Base-by-base conservation (phyloP, 176 grass and related monocot species). In the Panicum miliaceum region DNA sequence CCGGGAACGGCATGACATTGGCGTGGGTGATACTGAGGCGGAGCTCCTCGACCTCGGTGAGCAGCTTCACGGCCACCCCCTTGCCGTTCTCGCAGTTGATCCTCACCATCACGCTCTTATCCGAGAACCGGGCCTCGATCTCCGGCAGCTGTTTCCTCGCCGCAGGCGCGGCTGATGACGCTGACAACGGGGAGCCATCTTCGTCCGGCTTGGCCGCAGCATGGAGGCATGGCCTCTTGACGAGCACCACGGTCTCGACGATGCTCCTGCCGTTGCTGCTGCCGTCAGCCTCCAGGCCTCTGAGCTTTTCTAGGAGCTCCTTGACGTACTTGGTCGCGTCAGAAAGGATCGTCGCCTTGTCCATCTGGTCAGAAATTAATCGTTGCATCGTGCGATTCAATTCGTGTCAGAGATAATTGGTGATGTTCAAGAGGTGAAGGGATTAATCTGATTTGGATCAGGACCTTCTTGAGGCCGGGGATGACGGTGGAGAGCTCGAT, bases 311-410 rank as follows among this genome's bases (percentile, higher is more conserved):
- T 18, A 90, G 71, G 13, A 95, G 93, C 70, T 90, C 88, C 82
- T 90, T 90, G 15, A 95, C 85, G 42, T 92, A 84, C 45, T 36
- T 71, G 36, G 85, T 82, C 29, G 90, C 90, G 52, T 92, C 88
- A 6, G 86, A 79, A 37, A 95, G 88, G 45, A 95, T 90, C 41
- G 93, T 92, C 57, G 88, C 93, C 78, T 95, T 95, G 79, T 95
- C 88, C 84, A 84, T 90, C 93, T 95, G 85, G 32, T 47, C 43
- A 41, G 48, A 72, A 71, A 69, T 54, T 1, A 41, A 69, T 5
- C 48, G 16, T 56, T 10, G 64, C 34, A 3, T 40, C 19, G 13
- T 19, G 47, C 5, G 25, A 38, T 50, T 22, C 5, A 18, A 38
- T 50, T 22, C 11, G 22, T 15, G 38, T 52, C 57, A 64, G 12